These are phyloP conservation scores for Parietichytrium sp. DNA, from an alignment of 108 stramenopile genomes.

Conservation along the genomic window DNA sequence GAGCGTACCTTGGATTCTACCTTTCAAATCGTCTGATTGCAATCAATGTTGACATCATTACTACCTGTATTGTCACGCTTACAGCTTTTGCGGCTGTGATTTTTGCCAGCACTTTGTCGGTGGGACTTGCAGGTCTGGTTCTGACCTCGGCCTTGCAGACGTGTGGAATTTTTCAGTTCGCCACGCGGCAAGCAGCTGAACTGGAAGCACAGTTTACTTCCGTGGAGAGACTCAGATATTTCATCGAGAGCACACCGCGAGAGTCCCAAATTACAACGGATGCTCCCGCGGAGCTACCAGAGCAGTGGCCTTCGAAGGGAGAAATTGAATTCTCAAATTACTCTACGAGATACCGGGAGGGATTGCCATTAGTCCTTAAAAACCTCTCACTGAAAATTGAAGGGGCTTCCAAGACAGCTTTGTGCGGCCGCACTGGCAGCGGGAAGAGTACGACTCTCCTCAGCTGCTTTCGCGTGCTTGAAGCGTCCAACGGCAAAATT, in stretches of 20 bases:
- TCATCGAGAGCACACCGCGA: not conserved
- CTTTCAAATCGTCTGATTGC: constrained; percentile 16
- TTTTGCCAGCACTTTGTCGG: not conserved
- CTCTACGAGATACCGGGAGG: constrained; percentile 15
- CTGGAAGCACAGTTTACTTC: constrained; percentile 47
- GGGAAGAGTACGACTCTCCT: constrained; percentile 27
- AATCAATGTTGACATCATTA: constrained; percentile 37
- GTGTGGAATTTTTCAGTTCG: constrained; percentile 24
- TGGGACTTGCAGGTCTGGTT: constrained; percentile 25
- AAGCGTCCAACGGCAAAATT: not conserved
- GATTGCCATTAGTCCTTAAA: constrained; percentile 27
- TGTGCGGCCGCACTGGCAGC: constrained; percentile 13
- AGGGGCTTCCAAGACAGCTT: not conserved
- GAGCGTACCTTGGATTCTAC: constrained; percentile 27
- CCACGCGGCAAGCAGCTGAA: constrained; percentile 20
- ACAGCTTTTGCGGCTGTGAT: not conserved
- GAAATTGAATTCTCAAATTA: not conserved
- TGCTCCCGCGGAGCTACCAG: not conserved
- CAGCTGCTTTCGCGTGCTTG: constrained; percentile 20
- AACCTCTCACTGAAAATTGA: constrained; percentile 13
- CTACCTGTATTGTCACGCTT: not conserved
- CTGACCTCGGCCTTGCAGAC: not conserved
- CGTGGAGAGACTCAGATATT: constrained; percentile 44
- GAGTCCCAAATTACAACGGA: not conserved
- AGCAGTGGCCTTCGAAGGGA: constrained; percentile 9